Evolutionary conservation across 1,284 basidiomycete genomes (phyloP), one percentile per base, ranked within the genome.

Genomic region (Pholiota adiposa): DNA sequence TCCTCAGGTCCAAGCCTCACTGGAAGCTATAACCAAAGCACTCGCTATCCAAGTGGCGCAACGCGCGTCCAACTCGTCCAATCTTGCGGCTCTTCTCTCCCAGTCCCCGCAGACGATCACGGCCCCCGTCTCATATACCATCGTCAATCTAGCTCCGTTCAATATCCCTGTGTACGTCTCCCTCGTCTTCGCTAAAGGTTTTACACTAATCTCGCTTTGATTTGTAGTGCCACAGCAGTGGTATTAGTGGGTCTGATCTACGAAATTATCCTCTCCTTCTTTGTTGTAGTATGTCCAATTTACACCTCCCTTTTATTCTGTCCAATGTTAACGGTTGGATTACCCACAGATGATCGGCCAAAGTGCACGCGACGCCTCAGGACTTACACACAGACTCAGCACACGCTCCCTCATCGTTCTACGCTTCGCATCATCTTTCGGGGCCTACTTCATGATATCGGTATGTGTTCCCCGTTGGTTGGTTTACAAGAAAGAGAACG

Each of bases 221-320:
- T 23, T 27, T 36, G 2, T 65, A 91, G 90, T 11, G 90, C 90
- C 0, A 77, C 83, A 1, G 92, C 91, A 0, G 74, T 79, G 8
- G 78, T 75, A 11, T 89, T 88, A 60, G 89, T 92, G 25, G 92
- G 89, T 23, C 75, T 90, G n/a, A 87, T 94, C 57, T 93, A 92
- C 75, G 77, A 91, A 53, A 73, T 86, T 54, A 91, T 93, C 56
- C 74, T 87, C 33, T 74, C 85, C 0, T 73, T 72, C 56, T 71
- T 76, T 62, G 61, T 75, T 18, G 70, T 75, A 40, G 73, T 74
- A 68, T 6, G 69, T 73, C 21, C 23, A 14, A 16, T 19, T 38
- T n/a, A n/a, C n/a, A n/a, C n/a, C n/a, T 27, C 14, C n/a, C 34
- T 18, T 34, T 8, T 18, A 25, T 18, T 19, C 52, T 40, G 4